Base-by-base conservation (phyloP, 2,329 filamentous ascomycete species). In the Cordyceps fumosorosea region DNA sequence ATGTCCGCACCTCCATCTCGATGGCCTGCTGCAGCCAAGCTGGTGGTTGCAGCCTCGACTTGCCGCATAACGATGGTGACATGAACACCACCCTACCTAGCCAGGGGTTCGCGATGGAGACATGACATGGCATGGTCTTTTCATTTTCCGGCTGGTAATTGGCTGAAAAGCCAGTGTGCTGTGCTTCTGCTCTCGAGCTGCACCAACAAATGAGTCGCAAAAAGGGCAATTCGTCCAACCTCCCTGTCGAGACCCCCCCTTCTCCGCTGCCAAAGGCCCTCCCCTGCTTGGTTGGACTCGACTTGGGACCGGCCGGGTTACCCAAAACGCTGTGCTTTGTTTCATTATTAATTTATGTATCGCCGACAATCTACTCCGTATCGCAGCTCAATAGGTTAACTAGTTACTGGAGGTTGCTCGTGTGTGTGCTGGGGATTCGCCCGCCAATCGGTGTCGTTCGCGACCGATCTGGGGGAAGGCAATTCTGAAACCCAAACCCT, bases 1-100 rank as follows among this genome's bases (percentile, higher is more conserved):
- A 42, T 47, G 40, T 42, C 29, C 18, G 18, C 14, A 29, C 22
- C 24, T 20, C 54, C 54, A 56, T 56, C 54, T 56, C 42, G 42
- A 56, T 58, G 56, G 29, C 24, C 3, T 51, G 8, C 56, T 58
- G 56, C 56, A 58, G 29, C 56, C 56, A 58, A 51, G 56, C 44
- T 26, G 45, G 45, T 26, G 22, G 20, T 48, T 12, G 20, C 18
- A 10, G n/a, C 26, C 50, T 47, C 22, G 29, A 20, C 29, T 18
- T 54, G 52, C 52, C 12, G 52, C 22, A 42, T 29, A 16, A 52
- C 18, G 29, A 16, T 51, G 53, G 22, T 32, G 53, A 12, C 40
- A 40, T 22, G 29, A 22, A 34, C 32, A n/a, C n/a, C n/a, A n/a
- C n/a, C n/a, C n/a, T n/a, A 24, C 51, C 34, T 18, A 26, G 32